Percentiles rank a stretch among this genome's conserved stretches.
Conservation (phyloP, 2,329 filamentous ascomycete genomes). For the Botrytis fragariae region DNA sequence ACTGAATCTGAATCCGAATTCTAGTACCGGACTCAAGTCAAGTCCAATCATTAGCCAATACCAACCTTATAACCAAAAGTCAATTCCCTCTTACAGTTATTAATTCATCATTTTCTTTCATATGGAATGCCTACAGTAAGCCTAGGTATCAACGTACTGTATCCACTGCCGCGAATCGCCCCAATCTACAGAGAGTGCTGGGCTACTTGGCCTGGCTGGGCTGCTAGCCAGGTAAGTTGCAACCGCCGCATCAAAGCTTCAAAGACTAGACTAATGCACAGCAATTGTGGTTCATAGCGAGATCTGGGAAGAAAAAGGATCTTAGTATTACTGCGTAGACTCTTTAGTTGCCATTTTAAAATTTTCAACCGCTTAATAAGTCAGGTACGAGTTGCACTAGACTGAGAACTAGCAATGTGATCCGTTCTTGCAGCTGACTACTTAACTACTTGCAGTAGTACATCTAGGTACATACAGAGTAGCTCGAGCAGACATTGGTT, state of each 20-base stretch:
- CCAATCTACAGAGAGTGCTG: neutral
- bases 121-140: too few relatives aligned
- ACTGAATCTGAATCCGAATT: neutral
- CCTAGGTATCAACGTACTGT: neutral
- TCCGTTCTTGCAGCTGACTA: neutral
- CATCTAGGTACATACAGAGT: neutral
- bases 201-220: neutral
- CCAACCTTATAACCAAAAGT: neutral
- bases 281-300: neutral
- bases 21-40: neutral
- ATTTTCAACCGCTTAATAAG: neutral
- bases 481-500: neutral
- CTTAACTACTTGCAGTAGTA: neutral
- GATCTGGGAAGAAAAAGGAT: conserved; percentile 4
- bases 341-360: neutral
- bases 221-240: neutral
- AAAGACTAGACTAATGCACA: conserved; percentile 1
- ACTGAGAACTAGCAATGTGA: neutral
- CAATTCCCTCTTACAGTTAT: neutral
- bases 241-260: conserved; percentile 8
- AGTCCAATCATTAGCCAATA: neutral
- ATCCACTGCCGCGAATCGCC: neutral
- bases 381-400: neutral
- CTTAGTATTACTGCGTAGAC: neutral
- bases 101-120: neutral